Evolutionary conservation across 306 rosid genomes (phyloP), one percentile per base, ranked within the genome.

Genomic region (Trifolium dubium): DNA sequence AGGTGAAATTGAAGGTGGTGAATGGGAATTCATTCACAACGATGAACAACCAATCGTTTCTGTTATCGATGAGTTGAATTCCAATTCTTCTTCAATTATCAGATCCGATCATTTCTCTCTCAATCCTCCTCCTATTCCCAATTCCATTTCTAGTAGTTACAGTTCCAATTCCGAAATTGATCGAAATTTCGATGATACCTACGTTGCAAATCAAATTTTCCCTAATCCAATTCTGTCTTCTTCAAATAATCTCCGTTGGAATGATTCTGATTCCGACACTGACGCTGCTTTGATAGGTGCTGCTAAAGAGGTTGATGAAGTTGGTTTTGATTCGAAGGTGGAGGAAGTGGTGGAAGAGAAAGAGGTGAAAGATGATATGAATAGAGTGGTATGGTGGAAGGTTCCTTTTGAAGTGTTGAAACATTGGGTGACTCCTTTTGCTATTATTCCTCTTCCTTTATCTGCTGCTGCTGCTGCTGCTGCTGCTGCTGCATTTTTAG

Each of bases 401-500:
- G 89, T 89, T 75, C 96, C 99, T 0, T 79, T 94, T 19, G 96
- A 92, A 78, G 85, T 92, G 18, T 66, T 94, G 82, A 94, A 79
- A 78, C 89, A 84, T 54, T 94, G 94, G 83, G 80, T 90, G 53
- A 82, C 74, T 59, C 98, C 98, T 35, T 84, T 89, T 4, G 37
- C 50, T 3, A 3, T 61, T 14, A 54, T 76, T 49, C 64, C 76
- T 4, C 23, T 71, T 14, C 98, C 98, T 40, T 43, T 91, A 35
- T 91, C 98, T 32, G 83, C 88, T 55, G 98, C 89, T 0, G 98
- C 98, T 0, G 91, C 98, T 32, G 83, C 88, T 55, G 98, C 89
- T 0, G 98, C 98, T 0, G 91, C 88, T 0, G 98, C 99, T 8
- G 90, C 97, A 0, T 80, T 92, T 28, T 60, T 94, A 77, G 96